phyloP scores from a whole-genome alignment of 2,329 filamentous ascomycete genomes.

The Exutisphaerella laricina region DNA sequence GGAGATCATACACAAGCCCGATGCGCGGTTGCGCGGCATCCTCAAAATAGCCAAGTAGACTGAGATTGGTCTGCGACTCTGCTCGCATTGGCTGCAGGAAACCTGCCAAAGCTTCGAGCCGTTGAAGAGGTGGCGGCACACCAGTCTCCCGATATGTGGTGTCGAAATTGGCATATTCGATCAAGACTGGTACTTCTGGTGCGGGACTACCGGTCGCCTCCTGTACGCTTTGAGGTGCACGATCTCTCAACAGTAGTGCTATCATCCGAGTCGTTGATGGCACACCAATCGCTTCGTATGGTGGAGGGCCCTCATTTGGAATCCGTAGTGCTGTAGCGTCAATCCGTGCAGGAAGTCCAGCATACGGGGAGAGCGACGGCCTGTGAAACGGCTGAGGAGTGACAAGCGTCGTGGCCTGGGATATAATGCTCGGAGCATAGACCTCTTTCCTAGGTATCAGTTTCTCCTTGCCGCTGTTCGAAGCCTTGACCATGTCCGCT shows the following conservation, averaged over 20 bases:
- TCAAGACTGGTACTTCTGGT: conserved; percentile 51
- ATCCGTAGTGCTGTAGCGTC: conserved; percentile 40
- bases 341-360: conserved; percentile 40
- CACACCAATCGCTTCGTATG: conserved; percentile 44
- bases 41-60: conserved; percentile 65
- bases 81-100: conserved; percentile 31
- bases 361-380: conserved; percentile 30
- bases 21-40: conserved; percentile 64
- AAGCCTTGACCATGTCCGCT: conserved; percentile 7
- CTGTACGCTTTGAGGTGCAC: conserved; percentile 27
- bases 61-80: conserved; percentile 43
- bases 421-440: conserved; percentile 29
- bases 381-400: conserved; percentile 31
- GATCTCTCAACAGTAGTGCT: conserved; percentile 35
- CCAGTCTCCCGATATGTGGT: conserved; percentile 43
- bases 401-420: conserved; percentile 41
- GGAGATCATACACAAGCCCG: conserved; percentile 70
- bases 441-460: conserved; percentile 10
- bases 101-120: conserved; percentile 38
- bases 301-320: conserved; percentile 44
- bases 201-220: conserved; percentile 33
- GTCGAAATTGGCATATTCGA: conserved; percentile 61
- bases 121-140: conserved; percentile 42
- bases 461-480: conserved; percentile 10
- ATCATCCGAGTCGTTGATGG: conserved; percentile 42